Base-by-base conservation (phyloP, 495 filamentous ascomycete genomes). In the Aspergillus nidulans region DNA sequence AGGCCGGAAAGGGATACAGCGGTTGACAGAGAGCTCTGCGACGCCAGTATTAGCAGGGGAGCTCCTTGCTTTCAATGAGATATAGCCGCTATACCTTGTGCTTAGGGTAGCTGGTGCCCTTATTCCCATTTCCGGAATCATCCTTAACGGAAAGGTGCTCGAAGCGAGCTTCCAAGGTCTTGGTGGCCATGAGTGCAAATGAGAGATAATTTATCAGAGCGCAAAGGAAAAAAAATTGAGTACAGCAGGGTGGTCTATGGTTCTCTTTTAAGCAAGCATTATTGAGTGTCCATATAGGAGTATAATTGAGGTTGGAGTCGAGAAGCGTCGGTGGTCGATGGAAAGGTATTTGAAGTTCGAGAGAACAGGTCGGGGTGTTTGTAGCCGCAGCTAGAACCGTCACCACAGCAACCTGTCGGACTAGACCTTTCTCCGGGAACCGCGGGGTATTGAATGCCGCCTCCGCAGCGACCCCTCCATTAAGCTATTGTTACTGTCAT, bases 101-200 rank as follows among this genome's bases (percentile, higher is more conserved):
- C 69, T 91, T 92, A 40, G 77, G 74, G 59, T 84, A 83, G 25
- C 65, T 41, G 13, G 75, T 72, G 28, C 64, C 71, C 41, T 68
- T 75, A 57, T 78, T 74, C 32, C 70, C 67, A 39, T 69, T 71
- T 6, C 88, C 86, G 59, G 89, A 90, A 63, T 92, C 90, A 63
- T 91, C 90, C 59, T 85, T 87, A 32, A 95, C 85, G 16, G 88
- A 85, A 67, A 94, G 74, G 59, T 82, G 85, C 81, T 91, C 90
- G 63, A 95, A 86, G 47, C 88, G 86, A 74, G 87, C 74, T 66
- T 95, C 90, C 13, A 95, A 69, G 38, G 78, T 78, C 60, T 80
- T 80, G 34, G 80, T 77, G 34, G 81, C 72, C 83, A 85, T 85
- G 16, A 28, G 26, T 49, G 16, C 12, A 6, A 24, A 43, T 26